Percentiles rank a stretch among this genome's conserved stretches.
Evolutionary conservation across 805 yeast species (phyloP).

Genomic region (Candida xiaguanensis): DNA sequence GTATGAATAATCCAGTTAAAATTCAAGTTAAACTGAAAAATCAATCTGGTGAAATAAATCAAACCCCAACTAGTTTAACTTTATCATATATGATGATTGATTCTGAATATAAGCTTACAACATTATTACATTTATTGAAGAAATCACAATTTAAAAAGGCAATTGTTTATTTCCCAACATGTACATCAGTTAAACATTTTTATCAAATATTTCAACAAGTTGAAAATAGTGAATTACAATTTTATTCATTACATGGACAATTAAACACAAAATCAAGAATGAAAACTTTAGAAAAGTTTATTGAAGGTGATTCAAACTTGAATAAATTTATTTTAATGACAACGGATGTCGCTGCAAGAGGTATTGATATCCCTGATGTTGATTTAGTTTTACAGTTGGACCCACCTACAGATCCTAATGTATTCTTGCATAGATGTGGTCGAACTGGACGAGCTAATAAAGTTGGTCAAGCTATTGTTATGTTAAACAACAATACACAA

Average conservation of each 20-base stretch:
- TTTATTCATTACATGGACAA: conserved; percentile 88
- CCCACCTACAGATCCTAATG: conserved; percentile 90
- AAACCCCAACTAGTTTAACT: conserved; percentile 61
- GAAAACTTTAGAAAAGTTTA: conserved; percentile 63
- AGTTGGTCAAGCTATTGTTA: conserved; percentile 72
- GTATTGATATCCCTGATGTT: conserved; percentile 92
- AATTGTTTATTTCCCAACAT: conserved; percentile 91
- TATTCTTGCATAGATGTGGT: conserved; percentile 91
- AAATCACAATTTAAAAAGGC: conserved; percentile 66
- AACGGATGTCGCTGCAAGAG: conserved; percentile 98
- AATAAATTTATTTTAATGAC: conserved; percentile 69
- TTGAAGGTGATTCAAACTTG: conserved; percentile 36
- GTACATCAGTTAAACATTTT: conserved; percentile 77
- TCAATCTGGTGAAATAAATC: conserved; percentile 19
- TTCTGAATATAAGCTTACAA: conserved; percentile 60
- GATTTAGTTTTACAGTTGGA: conserved; percentile 92
- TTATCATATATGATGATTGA: conserved; percentile 57
- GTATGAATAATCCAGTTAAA: conserved; percentile 90
- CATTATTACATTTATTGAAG: conserved; percentile 50
- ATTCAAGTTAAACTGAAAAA: conserved; percentile 63
- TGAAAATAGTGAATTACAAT: conserved; percentile 26
- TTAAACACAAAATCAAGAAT: conserved; percentile 75
- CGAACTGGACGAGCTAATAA: conserved; percentile 92
- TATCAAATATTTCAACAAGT: conserved; percentile 51
- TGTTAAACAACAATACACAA: conserved; percentile 64